Evolutionary conservation across 192 early-diverging fungal genomes (phyloP).

Genomic region (Backusella westeae): DNA sequence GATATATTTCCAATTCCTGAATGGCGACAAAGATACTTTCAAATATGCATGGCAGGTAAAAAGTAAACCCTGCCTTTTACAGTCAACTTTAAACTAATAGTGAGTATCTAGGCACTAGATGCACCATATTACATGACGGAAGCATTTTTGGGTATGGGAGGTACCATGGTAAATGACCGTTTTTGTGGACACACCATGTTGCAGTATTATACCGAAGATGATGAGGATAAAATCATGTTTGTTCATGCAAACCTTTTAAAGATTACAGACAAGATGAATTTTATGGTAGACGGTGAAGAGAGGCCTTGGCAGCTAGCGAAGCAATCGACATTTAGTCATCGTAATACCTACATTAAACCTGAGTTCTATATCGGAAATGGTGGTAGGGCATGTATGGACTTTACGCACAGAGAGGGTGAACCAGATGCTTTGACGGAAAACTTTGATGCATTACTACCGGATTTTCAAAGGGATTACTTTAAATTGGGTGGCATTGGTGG

Average conservation of each 20-base stretch:
- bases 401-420: slow-evolving; percentile 23
- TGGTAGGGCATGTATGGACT: slow-evolving; percentile 32
- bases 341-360: slow-evolving; percentile 25
- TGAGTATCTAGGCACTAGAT: slow-evolving; percentile 9
- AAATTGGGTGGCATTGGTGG: slow-evolving; percentile 29
- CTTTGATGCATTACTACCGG: slow-evolving; percentile 24
- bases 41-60: slow-evolving; percentile 36
- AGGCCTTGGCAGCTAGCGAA: slow-evolving; percentile 21
- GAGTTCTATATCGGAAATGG: slow-evolving; percentile 23
- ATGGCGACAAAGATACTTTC: slow-evolving; percentile 42
- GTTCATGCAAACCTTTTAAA: slow-evolving; percentile 38
- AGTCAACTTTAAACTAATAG: too few relatives aligned
- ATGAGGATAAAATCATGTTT: slow-evolving; percentile 23
- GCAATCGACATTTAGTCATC: slow-evolving; percentile 13
- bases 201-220: slow-evolving; percentile 17
- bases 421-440: slow-evolving; percentile 8
- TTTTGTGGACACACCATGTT: slow-evolving; percentile 38
- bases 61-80: not conserved
- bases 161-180: slow-evolving; percentile 22
- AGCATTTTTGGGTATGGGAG: slow-evolving; percentile 30
- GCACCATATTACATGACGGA: slow-evolving; percentile 25
- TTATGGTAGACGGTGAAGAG: slow-evolving; percentile 7
- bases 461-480: slow-evolving; percentile 32
- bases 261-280: slow-evolving; percentile 20
- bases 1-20: slow-evolving; percentile 34